A percentile compares a stretch with the other conserved stretches of the same genome.
Evolutionary conservation across 1,139 yeast species (phyloP).

Genomic region (Lipomyces yarrowii): DNA sequence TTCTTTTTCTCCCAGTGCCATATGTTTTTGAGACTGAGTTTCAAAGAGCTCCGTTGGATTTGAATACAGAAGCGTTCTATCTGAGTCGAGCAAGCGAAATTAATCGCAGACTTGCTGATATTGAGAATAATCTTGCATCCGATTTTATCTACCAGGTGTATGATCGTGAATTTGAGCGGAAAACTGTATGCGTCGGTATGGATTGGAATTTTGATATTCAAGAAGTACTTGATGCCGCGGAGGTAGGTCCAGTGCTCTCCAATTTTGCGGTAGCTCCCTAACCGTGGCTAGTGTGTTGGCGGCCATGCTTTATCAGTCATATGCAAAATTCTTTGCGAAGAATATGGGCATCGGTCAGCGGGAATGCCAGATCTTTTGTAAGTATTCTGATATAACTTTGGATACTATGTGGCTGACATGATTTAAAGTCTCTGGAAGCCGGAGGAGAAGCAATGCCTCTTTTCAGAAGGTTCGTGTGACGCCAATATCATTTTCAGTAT

Average conservation of each 20-base stretch:
- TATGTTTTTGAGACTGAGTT: slow-evolving; percentile 42
- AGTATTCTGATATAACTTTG: not conserved
- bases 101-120: slow-evolving; percentile 29
- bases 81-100: slow-evolving; percentile 29
- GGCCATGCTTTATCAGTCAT: slow-evolving; percentile 35
- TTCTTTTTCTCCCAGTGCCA: slow-evolving; percentile 36
- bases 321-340: slow-evolving; percentile 37
- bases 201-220: slow-evolving; percentile 41
- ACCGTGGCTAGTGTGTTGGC: slow-evolving; percentile 37
- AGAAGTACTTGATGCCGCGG: slow-evolving; percentile 38
- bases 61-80: slow-evolving; percentile 36
- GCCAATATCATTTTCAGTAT: not conserved
- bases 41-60: slow-evolving; percentile 43
- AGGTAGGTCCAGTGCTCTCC: slow-evolving; percentile 15
- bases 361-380: slow-evolving; percentile 46
- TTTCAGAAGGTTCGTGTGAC: slow-evolving; percentile 19
- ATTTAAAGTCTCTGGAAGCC: slow-evolving; percentile 39
- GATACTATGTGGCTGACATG: not conserved
- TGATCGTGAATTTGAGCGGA: slow-evolving; percentile 24
- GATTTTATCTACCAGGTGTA: slow-evolving; percentile 24
- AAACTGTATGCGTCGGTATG: slow-evolving; percentile 39
- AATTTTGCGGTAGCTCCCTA: not conserved
- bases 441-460: slow-evolving; percentile 26
- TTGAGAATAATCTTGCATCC: slow-evolving; percentile 25
- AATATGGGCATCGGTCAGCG: slow-evolving; percentile 39